Conservation (phyloP, 1,284 basidiomycete genomes). For the Apiotrichum siamense region DNA sequence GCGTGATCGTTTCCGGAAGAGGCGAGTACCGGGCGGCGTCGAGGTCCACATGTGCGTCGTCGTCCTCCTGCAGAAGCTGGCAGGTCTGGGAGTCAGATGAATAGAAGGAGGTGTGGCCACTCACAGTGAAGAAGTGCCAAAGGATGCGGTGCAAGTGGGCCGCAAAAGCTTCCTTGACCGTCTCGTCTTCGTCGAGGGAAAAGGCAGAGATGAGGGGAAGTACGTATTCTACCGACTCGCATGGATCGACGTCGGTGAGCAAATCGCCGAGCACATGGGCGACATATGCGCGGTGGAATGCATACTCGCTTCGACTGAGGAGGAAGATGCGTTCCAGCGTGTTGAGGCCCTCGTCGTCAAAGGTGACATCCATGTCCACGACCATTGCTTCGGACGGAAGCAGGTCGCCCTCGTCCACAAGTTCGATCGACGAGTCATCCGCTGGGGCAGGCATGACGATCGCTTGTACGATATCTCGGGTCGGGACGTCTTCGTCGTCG, state of each 20-base stretch:
- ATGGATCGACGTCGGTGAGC: slow-evolving; percentile 68
- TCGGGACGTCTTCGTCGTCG: not conserved
- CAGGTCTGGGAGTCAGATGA: slow-evolving; percentile 13
- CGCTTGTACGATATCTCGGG: not conserved
- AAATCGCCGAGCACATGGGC: slow-evolving; percentile 68
- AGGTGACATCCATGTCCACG: slow-evolving; percentile 40
- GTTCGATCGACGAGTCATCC: not conserved
- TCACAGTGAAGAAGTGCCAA: slow-evolving; percentile 88
- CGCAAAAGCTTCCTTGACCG: slow-evolving; percentile 85
- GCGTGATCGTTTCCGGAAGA: slow-evolving; percentile 2
- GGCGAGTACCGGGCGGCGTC: not conserved
- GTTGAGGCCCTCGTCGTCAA: slow-evolving; percentile 62
- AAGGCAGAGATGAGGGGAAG: slow-evolving; percentile 80
- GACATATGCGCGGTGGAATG: slow-evolving; percentile 80
- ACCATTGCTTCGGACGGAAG: slow-evolving; percentile 25
- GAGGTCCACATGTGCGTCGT: not conserved
- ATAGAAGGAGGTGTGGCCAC: slow-evolving; percentile 20
- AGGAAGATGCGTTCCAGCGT: slow-evolving; percentile 91
- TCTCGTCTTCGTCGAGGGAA: slow-evolving; percentile 83
- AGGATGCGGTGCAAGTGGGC: slow-evolving; percentile 73
- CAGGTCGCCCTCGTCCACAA: slow-evolving; percentile 42
- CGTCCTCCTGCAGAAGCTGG: slow-evolving; percentile 8
- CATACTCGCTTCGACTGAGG: slow-evolving; percentile 76
- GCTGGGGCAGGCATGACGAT: too few species aligned
- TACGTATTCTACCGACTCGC: slow-evolving; percentile 90